phyloP scores from a whole-genome alignment of 2,329 filamentous ascomycete genomes.

The Karstenula rhodostoma region DNA sequence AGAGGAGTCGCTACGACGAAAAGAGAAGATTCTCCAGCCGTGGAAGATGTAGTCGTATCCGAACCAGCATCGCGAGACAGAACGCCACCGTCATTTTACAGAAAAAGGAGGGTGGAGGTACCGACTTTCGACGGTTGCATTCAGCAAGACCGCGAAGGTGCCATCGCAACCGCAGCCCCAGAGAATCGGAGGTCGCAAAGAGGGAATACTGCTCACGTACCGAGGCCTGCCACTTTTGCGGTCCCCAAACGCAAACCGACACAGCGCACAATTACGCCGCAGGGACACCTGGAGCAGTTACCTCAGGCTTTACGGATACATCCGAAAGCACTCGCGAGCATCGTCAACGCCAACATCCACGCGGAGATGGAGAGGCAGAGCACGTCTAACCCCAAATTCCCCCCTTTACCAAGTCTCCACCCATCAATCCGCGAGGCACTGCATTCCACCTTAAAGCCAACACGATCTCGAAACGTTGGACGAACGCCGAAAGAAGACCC shows the following conservation, averaged over 20 bases:
- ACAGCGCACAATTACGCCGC: background rate
- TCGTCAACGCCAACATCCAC: background rate
- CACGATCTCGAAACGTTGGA: too few species aligned
- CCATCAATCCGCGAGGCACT: background rate
- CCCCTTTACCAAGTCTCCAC: background rate
- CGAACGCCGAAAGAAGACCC: background rate
- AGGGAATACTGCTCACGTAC: background rate
- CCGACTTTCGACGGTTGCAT: too few species aligned
- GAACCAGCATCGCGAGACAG: background rate
- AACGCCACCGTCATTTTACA: background rate
- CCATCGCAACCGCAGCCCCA: too few species aligned
- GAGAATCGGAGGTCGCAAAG: background rate
- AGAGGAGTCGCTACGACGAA: background rate
- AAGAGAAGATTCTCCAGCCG: background rate
- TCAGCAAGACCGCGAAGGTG: background rate
- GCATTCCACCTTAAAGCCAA: too few species aligned
- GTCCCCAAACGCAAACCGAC: background rate
- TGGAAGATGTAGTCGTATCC: background rate
- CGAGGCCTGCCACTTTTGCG: background rate
- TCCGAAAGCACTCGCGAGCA: conserved; percentile 6
- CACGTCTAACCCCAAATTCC: background rate
- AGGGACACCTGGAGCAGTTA: background rate
- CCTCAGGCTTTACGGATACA: background rate
- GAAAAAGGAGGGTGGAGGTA: background rate
- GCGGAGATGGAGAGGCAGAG: background rate